These are phyloP conservation scores for Penium margaritaceum DNA, from an alignment of 139 green algal species.

Conservation along the genomic window DNA sequence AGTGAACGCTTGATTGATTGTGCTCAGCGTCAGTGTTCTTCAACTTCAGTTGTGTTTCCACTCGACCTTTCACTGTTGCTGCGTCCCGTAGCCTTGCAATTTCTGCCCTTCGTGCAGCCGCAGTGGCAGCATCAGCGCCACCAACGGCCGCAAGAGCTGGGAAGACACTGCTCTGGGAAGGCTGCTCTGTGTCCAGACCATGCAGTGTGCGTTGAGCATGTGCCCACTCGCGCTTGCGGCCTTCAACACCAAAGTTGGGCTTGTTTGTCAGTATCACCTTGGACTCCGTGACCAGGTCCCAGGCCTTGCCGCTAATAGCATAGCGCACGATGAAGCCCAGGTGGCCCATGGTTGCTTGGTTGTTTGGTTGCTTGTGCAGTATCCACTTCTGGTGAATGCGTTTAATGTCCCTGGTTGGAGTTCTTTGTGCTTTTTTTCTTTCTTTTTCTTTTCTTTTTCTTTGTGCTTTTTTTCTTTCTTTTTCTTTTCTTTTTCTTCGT, in stretches of 20 bases:
- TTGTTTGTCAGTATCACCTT: conserved; percentile 19
- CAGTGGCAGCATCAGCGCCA: conserved; percentile 6
- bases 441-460: no score
- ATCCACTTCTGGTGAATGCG: no score
- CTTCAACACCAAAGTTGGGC: conserved; percentile 27
- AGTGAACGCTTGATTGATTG: conserved; percentile 37
- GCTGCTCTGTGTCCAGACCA: conserved; percentile 8
- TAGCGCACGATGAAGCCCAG: no score
- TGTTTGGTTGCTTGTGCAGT: no score
- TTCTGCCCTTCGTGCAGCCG: conserved; percentile 10
- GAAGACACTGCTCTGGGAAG: not conserved
- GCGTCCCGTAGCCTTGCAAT: conserved; percentile 24
- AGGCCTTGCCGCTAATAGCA: conserved; percentile 8
- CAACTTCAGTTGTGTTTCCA: conserved; percentile 32
- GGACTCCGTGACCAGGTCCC: conserved; percentile 23
- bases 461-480: no score
- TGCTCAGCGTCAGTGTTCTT: conserved; percentile 42
- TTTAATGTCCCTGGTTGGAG: no score
- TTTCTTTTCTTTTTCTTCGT: no score
- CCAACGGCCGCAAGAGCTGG: not conserved
- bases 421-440: no score
- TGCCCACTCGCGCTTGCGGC: conserved; percentile 26
- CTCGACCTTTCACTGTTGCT: conserved; percentile 28
- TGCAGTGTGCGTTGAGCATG: conserved; percentile 33
- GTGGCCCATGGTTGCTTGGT: no score